phyloP scores from a whole-genome alignment of 169 alveolate species.

The Cyclospora cayetanensis region DNA sequence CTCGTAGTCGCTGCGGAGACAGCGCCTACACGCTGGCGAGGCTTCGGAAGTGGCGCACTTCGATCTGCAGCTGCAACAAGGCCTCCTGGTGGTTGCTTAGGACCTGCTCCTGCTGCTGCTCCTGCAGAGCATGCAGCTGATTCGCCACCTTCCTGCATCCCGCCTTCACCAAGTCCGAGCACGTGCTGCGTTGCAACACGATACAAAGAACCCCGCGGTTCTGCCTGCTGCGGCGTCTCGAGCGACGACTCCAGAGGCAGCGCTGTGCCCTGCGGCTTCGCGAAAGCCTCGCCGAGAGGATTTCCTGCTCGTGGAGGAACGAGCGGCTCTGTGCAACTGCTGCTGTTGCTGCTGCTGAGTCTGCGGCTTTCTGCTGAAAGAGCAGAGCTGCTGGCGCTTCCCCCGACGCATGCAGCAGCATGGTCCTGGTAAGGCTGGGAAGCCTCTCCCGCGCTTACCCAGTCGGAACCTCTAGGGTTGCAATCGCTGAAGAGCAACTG shows the following conservation, averaged over 20 bases:
- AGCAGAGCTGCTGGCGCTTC: background rate
- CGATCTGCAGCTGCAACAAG: background rate
- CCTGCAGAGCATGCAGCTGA: background rate
- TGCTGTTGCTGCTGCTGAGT: conserved; percentile 13
- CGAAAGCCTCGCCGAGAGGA: background rate
- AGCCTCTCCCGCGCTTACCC: background rate
- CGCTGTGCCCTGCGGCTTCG: background rate
- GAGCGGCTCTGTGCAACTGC: background rate
- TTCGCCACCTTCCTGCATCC: background rate
- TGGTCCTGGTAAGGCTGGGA: background rate
- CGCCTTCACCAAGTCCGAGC: background rate
- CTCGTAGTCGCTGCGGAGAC: background rate
- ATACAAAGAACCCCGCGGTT: background rate
- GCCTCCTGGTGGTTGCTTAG: background rate
- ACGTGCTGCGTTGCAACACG: background rate
- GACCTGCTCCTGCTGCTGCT: background rate
- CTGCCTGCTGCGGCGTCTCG: background rate
- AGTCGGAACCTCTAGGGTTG: background rate
- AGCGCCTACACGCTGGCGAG: background rate
- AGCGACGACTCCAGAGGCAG: background rate
- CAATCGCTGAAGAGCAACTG: background rate
- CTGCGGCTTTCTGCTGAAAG: background rate
- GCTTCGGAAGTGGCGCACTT: background rate
- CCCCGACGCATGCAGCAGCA: background rate
- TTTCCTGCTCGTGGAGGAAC: background rate